Conservation (phyloP, 176 grass and related monocot species). For the Hsuehochloa calcarea region DNA sequence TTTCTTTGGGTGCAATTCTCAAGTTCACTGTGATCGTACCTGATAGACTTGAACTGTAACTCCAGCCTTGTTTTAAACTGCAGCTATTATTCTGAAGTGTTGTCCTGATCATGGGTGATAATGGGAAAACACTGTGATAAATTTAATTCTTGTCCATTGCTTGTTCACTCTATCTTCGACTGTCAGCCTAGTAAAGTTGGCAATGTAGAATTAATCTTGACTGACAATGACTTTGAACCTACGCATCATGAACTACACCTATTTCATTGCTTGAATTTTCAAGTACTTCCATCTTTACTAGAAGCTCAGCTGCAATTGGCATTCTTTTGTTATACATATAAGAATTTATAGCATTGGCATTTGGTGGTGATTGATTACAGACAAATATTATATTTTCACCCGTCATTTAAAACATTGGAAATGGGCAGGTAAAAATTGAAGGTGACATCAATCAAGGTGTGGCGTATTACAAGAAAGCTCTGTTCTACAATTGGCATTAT, state of each 20-base stretch:
- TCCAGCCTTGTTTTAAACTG: neutral
- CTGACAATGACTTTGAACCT: neutral
- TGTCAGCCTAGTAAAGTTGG: neutral
- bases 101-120: neutral
- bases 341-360: neutral
- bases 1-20: constrained; percentile 13
- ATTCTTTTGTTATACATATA: constrained; percentile 1
- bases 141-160: neutral
- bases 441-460: constrained; percentile 96
- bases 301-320: constrained; percentile 6
- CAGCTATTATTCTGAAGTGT: neutral
- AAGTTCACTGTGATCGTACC: constrained; percentile 7
- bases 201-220: neutral
- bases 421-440: constrained; percentile 87
- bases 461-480: constrained; percentile 95
- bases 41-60: constrained; percentile 2
- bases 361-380: constrained; percentile 17
- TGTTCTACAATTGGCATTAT: constrained; percentile 98
- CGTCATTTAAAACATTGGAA: constrained; percentile 23
- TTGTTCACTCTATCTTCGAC: neutral
- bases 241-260: neutral
- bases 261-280: constrained; percentile 9
- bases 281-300: neutral
- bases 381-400: neutral
- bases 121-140: neutral